Conservation (phyloP, 192 early-diverging fungal species). For the Dispira parvispora region DNA sequence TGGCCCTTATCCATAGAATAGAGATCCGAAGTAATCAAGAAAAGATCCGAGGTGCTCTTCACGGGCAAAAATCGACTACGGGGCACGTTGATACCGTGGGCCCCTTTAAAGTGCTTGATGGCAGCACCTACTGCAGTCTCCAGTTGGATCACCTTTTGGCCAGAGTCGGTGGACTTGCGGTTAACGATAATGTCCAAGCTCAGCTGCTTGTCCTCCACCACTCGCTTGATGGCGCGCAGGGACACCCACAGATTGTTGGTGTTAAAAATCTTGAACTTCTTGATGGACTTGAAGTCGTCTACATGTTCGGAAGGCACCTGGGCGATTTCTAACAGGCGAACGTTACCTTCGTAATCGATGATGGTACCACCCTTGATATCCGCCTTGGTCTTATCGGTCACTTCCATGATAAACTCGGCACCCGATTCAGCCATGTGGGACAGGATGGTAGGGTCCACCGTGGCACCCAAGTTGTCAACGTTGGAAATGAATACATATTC, state of each 20-base stretch:
- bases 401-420: slow-evolving; percentile 97
- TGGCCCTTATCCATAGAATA: slow-evolving; percentile 89
- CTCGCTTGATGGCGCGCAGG: slow-evolving; percentile 69
- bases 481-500: slow-evolving; percentile 98
- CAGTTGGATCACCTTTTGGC: slow-evolving; percentile 93
- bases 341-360: slow-evolving; percentile 88
- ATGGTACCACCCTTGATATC: slow-evolving; percentile 99
- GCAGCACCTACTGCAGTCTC: slow-evolving; percentile 98
- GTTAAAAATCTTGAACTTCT: slow-evolving; percentile 99
- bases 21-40: slow-evolving; percentile 89
- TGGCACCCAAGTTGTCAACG: slow-evolving; percentile 97
- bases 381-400: slow-evolving; percentile 98
- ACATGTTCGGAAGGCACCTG: slow-evolving; percentile 95
- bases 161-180: slow-evolving; percentile 82
- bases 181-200: slow-evolving; percentile 94
- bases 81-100: slow-evolving; percentile 97
- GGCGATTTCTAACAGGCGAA: slow-evolving; percentile 92
- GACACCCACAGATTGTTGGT: slow-evolving; percentile 87
- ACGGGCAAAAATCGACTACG: slow-evolving; percentile 95
- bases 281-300: slow-evolving; percentile 97
- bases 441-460: slow-evolving; percentile 83
- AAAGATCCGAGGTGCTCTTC: slow-evolving; percentile 93
- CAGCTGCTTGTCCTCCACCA: slow-evolving; percentile 62
- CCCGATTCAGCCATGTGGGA: slow-evolving; percentile 75
- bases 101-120: slow-evolving; percentile 91